A percentile compares a stretch with the other conserved stretches of the same genome.
Conservation (phyloP, 805 yeast genomes). For the Yarrowia sp. region DNA sequence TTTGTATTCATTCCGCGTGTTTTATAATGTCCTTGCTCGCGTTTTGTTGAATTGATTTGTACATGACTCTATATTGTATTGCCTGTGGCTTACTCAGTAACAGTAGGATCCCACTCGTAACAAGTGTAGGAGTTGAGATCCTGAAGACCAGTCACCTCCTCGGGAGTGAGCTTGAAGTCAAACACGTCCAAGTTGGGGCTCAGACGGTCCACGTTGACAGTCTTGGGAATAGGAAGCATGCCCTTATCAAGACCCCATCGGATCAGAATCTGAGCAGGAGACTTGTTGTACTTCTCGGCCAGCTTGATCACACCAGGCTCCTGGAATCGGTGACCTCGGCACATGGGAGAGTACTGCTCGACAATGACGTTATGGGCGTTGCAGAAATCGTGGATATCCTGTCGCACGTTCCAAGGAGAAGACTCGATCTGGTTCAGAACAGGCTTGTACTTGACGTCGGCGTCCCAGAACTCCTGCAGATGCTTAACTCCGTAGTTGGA, state of each 20-base stretch:
- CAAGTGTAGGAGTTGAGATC: conserved; percentile 8
- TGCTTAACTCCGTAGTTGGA: conserved; percentile 70
- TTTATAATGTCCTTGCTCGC: too few relatives aligned
- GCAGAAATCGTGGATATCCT: conserved; percentile 57
- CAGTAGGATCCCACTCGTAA: conserved; percentile 12
- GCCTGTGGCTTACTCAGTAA: not conserved
- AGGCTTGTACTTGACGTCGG: conserved; percentile 68
- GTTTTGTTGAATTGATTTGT: too few relatives aligned
- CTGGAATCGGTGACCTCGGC: conserved; percentile 42
- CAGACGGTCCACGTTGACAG: conserved; percentile 65
- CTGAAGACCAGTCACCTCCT: conserved; percentile 44
- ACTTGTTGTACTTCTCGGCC: conserved; percentile 53
- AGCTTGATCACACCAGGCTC: conserved; percentile 54
- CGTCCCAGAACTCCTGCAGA: conserved; percentile 67
- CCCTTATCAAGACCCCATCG: conserved; percentile 85
- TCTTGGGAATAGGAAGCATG: conserved; percentile 77
- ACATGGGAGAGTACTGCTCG: conserved; percentile 67
- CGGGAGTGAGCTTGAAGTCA: conserved; percentile 53
- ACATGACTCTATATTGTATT: not conserved
- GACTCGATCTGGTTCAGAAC: conserved; percentile 79
- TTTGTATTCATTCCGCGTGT: too few relatives aligned
- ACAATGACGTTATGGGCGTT: conserved; percentile 58
- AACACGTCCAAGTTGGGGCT: conserved; percentile 56
- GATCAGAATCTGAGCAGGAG: conserved; percentile 67
- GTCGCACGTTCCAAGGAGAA: conserved; percentile 85